phyloP scores from a whole-genome alignment of 1,284 basidiomycete genomes.

The Fomitopsis schrenkii region DNA sequence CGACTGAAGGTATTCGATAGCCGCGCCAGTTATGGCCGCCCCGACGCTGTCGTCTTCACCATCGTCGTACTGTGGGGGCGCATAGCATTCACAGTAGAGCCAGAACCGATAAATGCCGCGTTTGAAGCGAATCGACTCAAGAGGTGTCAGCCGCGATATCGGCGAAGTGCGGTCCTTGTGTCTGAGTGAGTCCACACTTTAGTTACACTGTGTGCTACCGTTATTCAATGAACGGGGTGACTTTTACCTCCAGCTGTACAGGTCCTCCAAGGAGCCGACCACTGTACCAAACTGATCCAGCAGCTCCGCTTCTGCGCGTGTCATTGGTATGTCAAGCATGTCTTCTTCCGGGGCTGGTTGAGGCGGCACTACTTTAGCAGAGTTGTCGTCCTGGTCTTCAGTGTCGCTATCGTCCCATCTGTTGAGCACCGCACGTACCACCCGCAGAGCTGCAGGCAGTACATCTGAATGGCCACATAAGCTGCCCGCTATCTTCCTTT shows the following conservation, averaged over 20 bases:
- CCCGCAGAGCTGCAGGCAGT: constrained; percentile 27
- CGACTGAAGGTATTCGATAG: not conserved
- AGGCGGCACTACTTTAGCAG: not conserved
- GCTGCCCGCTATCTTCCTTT: constrained; percentile 30
- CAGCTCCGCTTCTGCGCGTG: not conserved
- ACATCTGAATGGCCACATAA: constrained; percentile 25
- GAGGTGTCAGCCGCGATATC: constrained; percentile 19
- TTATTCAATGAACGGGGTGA: not conserved
- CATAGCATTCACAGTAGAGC: constrained; percentile 13
- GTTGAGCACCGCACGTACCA: constrained; percentile 13
- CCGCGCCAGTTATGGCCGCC: not conserved
- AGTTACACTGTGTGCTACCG: no score
- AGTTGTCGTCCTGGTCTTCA: constrained; percentile 3
- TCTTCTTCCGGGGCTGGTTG: constrained; percentile 5
- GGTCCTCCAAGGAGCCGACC: constrained; percentile 24
- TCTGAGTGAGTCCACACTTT: constrained; percentile 11
- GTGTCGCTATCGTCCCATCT: constrained; percentile 2
- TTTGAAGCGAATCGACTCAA: constrained; percentile 29
- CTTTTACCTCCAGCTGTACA: constrained; percentile 34
- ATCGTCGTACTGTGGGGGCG: constrained; percentile 4
- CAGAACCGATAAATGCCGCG: constrained; percentile 31
- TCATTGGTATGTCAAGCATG: constrained; percentile 1
- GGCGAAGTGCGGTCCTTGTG: constrained; percentile 28
- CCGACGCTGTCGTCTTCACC: constrained; percentile 9
- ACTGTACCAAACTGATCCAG: constrained; percentile 20